Conservation (phyloP, 2,329 filamentous ascomycete species). For the Ascochyta koolunga region DNA sequence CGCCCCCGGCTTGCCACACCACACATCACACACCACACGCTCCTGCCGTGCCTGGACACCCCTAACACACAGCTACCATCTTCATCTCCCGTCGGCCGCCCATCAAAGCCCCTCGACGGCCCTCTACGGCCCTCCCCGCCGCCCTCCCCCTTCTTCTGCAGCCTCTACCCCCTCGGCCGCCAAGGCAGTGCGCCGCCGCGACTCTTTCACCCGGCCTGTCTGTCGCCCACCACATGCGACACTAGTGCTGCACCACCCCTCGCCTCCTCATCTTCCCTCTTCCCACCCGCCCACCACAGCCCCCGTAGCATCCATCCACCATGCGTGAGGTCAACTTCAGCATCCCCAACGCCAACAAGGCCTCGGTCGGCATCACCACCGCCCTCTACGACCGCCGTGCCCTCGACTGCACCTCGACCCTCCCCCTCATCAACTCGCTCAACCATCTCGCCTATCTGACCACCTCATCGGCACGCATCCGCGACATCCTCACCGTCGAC, state of each 20-base stretch:
- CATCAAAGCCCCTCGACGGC: slow-evolving; percentile 12
- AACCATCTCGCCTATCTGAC: slow-evolving; percentile 99
- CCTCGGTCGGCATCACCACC: slow-evolving; percentile 96
- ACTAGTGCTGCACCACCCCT: slow-evolving; percentile 40
- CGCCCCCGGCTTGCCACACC: slow-evolving; percentile 17
- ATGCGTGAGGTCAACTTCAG: slow-evolving; percentile 99
- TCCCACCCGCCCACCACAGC: slow-evolving; percentile 17
- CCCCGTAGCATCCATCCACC: slow-evolving; percentile 50
- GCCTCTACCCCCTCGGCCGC: slow-evolving; percentile 5
- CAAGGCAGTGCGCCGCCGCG: slow-evolving; percentile 15
- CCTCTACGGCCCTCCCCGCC: too few relatives aligned
- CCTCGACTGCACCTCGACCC: slow-evolving; percentile 95
- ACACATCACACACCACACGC: background rate
- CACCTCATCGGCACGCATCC: slow-evolving; percentile 94
- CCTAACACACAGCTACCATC: slow-evolving; percentile 43
- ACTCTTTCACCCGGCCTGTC: slow-evolving; percentile 14
- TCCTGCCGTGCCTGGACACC: slow-evolving; percentile 34
- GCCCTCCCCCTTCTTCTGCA: too few relatives aligned
- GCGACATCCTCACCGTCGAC: slow-evolving; percentile 98
- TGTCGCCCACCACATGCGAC: slow-evolving; percentile 39
- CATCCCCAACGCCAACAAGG: slow-evolving; percentile 99
- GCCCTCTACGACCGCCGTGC: slow-evolving; percentile 97
- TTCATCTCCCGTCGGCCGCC: slow-evolving; percentile 33
- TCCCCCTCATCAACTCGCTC: slow-evolving; percentile 97
- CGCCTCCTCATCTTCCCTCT: slow-evolving; percentile 21